Evolutionary conservation across 352 stramenopile genomes (phyloP).

Genomic region (Globisporangium takayamanum): DNA sequence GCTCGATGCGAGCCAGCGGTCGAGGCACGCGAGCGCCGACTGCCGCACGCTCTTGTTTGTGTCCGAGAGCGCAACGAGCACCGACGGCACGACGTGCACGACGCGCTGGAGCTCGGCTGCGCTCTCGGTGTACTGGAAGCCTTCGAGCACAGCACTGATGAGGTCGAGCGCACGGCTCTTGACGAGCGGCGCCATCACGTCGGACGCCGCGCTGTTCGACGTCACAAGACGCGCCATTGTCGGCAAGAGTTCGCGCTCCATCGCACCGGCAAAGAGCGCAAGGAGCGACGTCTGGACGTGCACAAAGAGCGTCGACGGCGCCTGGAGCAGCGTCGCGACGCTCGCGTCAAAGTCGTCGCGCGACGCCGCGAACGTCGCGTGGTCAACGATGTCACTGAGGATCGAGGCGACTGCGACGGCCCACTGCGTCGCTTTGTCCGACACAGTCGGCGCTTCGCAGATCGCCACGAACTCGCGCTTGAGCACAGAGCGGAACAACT

Average conservation of each 20-base stretch:
- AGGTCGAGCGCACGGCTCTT: constrained; percentile 68
- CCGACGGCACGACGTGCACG: constrained; percentile 44
- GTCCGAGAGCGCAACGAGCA: constrained; percentile 64
- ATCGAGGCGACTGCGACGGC: constrained; percentile 41
- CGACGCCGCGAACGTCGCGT: constrained; percentile 31
- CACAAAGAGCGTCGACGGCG: constrained; percentile 53
- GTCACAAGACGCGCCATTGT: constrained; percentile 50
- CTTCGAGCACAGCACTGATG: constrained; percentile 55
- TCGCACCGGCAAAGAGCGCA: constrained; percentile 40
- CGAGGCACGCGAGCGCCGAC: constrained; percentile 49
- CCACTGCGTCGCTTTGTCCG: constrained; percentile 15
- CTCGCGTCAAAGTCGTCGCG: constrained; percentile 59
- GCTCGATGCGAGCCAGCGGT: constrained; percentile 39
- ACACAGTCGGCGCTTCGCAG: constrained; percentile 20
- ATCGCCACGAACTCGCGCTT: constrained; percentile 60
- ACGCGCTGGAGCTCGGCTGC: constrained; percentile 39
- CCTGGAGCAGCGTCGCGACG: constrained; percentile 56
- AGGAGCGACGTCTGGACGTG: constrained; percentile 47
- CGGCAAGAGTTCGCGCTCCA: constrained; percentile 49
- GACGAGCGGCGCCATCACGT: constrained; percentile 39
- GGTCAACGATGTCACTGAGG: constrained; percentile 33
- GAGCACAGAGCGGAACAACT: constrained; percentile 46
- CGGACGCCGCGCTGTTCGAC: constrained; percentile 18
- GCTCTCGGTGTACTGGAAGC: constrained; percentile 26
- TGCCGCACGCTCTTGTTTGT: constrained; percentile 41